Conservation (phyloP, 2,329 filamentous ascomycete genomes). For the Botrytis elliptica region DNA sequence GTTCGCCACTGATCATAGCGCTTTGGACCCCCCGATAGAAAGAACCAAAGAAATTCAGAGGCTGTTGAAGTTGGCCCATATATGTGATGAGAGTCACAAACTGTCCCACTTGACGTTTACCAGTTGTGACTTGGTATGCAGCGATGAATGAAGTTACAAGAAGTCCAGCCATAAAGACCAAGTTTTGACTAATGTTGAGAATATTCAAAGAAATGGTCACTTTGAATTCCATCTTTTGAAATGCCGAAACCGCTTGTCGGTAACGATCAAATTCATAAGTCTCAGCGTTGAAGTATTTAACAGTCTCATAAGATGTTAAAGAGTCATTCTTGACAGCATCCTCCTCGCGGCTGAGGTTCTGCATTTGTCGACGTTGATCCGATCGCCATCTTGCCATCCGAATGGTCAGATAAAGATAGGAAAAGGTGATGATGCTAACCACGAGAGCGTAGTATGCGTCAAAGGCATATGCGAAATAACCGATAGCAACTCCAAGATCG, state of each 20-base stretch:
- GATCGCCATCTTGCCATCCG: conserved; percentile 92
- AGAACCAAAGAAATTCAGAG: conserved; percentile 85
- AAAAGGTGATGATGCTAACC: conserved; percentile 86
- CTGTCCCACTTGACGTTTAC: conserved; percentile 63
- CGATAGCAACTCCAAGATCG: conserved; percentile 81
- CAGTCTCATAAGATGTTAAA: conserved; percentile 96
- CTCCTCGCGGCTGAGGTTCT: conserved; percentile 90
- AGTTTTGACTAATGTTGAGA: conserved; percentile 78
- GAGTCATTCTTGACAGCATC: conserved; percentile 99
- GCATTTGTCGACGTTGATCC: conserved; percentile 88
- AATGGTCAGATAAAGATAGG: conserved; percentile 94
- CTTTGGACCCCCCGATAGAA: conserved; percentile 97
- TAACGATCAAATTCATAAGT: conserved; percentile 76
- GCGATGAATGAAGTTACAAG: conserved; percentile 70
- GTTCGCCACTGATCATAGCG: conserved; percentile 95
- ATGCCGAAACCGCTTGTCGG: conserved; percentile 65
- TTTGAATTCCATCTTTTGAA: conserved; percentile 72
- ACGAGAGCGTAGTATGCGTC: conserved; percentile 90
- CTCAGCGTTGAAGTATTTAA: conserved; percentile 88
- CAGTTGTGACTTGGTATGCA: conserved; percentile 72
- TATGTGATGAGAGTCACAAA: conserved; percentile 76
- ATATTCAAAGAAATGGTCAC: conserved; percentile 74
- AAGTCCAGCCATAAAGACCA: conserved; percentile 76
- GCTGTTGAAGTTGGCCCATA: conserved; percentile 75
- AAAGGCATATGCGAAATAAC: conserved; percentile 74